These are phyloP conservation scores for Suhomyces taliae DNA, from an alignment of 1,139 yeast genomes.

Conservation along the genomic window DNA sequence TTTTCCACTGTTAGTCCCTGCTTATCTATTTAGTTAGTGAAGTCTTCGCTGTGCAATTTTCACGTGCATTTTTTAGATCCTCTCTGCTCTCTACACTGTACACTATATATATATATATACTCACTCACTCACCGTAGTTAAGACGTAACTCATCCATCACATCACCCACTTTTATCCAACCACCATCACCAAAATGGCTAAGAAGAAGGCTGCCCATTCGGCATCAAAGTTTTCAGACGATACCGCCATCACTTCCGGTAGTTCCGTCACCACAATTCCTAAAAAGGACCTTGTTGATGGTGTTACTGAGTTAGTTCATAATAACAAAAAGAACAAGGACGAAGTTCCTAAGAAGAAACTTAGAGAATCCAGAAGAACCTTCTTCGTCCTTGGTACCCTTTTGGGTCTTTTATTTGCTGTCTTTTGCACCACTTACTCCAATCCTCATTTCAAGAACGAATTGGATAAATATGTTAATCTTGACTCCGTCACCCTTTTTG, in stretches of 20 bases:
- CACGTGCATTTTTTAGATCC: too few relatives aligned
- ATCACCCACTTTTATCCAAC: background rate
- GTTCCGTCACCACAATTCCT: background rate
- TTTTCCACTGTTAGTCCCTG: too few relatives aligned
- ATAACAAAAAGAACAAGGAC: background rate
- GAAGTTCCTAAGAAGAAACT: slow-evolving; percentile 15
- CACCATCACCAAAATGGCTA: slow-evolving; percentile 2
- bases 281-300: background rate
- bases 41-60: too few relatives aligned
- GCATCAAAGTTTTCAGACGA: background rate
- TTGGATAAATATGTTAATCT: slow-evolving; percentile 57
- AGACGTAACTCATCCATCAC: background rate
- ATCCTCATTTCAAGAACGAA: slow-evolving; percentile 41
- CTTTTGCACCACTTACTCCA: slow-evolving; percentile 54
- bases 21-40: too few relatives aligned
- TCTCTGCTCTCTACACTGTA: too few relatives aligned
- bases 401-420: slow-evolving; percentile 68
- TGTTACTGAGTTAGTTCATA: background rate
- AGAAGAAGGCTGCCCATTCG: slow-evolving; percentile 3
- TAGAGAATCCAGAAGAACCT: slow-evolving; percentile 44
- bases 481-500: slow-evolving; percentile 45
- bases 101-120: too few relatives aligned
- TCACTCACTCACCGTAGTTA: background rate
- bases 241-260: background rate
- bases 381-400: slow-evolving; percentile 59